These are phyloP conservation scores for Capsella rubella DNA, from an alignment of 441 rosid species.

Conservation along the genomic window DNA sequence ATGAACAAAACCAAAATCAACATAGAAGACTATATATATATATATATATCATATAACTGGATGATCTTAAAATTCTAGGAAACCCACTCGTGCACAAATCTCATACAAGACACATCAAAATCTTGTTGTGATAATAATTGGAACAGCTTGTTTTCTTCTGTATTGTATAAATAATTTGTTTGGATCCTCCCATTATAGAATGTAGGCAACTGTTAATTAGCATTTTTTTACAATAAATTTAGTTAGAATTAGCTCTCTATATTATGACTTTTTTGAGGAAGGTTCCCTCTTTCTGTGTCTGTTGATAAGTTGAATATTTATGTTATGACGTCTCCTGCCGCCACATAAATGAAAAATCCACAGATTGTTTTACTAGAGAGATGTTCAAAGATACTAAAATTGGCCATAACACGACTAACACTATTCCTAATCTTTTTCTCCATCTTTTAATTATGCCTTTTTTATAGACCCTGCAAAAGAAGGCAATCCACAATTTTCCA, in stretches of 20 bases:
- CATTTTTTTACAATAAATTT: not conserved
- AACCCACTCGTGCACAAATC: slow-evolving; percentile 2
- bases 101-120: not conserved
- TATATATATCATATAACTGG: not conserved
- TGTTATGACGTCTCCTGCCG: slow-evolving; percentile 32
- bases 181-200: not conserved
- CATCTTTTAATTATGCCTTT: not conserved
- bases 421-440: not conserved
- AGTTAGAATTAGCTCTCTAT: not conserved
- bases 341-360: slow-evolving; percentile 33
- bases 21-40: too few relatives aligned
- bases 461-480: not conserved
- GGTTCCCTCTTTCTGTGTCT: not conserved
- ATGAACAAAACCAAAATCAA: too few relatives aligned
- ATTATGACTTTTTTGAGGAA: slow-evolving; percentile 11
- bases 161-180: not conserved
- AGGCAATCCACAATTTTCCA: slow-evolving; percentile 11
- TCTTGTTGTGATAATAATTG: not conserved
- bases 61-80: not conserved
- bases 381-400: slow-evolving; percentile 28
- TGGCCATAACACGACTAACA: slow-evolving; percentile 13
- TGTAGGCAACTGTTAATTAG: not conserved
- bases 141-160: not conserved
- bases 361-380: not conserved
- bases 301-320: not conserved